Percentiles rank a stretch among this genome's conserved stretches.
These are phyloP conservation scores for Stephanodiscus triporus DNA, from an alignment of 108 stramenopile genomes.

Conservation along the genomic window DNA sequence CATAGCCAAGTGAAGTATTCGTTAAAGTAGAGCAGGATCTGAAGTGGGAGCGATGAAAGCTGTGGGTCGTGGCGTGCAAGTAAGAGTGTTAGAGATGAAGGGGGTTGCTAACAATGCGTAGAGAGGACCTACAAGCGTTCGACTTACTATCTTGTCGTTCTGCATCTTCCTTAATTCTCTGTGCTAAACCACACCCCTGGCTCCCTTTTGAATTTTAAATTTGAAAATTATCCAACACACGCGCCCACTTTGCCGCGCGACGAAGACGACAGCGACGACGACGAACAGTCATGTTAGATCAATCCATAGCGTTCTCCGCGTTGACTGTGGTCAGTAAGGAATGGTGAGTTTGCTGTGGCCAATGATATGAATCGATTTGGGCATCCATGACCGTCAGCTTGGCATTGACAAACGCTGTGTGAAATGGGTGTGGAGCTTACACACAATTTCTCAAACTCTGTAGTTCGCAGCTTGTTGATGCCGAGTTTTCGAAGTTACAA, in stretches of 20 bases:
- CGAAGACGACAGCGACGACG: background rate
- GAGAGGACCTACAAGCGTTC: background rate
- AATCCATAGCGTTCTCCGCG: background rate
- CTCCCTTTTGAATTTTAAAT: too few species aligned
- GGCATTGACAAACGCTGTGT: too few species aligned
- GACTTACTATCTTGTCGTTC: slow-evolving; percentile 24
- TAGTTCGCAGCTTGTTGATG: slow-evolving; percentile 23
- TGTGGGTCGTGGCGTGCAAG: background rate
- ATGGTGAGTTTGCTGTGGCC: background rate
- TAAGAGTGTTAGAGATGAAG: background rate
- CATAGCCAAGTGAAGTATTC: slow-evolving; percentile 54
- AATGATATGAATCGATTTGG: too few species aligned
- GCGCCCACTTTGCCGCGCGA: background rate
- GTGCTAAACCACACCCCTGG: too few species aligned
- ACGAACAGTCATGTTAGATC: background rate
- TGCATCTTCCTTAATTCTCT: too few species aligned
- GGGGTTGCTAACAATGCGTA: background rate
- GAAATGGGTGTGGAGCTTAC: too few species aligned
- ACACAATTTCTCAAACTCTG: background rate
- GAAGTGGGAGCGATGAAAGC: slow-evolving; percentile 61
- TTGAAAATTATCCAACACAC: background rate
- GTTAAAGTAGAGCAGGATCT: slow-evolving; percentile 68
- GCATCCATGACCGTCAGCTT: too few species aligned
- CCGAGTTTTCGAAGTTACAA: slow-evolving; percentile 30
- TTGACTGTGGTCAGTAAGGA: slow-evolving; percentile 9